phyloP scores from a whole-genome alignment of 257 asterid genomes.

The Salvia miltiorrhiza region DNA sequence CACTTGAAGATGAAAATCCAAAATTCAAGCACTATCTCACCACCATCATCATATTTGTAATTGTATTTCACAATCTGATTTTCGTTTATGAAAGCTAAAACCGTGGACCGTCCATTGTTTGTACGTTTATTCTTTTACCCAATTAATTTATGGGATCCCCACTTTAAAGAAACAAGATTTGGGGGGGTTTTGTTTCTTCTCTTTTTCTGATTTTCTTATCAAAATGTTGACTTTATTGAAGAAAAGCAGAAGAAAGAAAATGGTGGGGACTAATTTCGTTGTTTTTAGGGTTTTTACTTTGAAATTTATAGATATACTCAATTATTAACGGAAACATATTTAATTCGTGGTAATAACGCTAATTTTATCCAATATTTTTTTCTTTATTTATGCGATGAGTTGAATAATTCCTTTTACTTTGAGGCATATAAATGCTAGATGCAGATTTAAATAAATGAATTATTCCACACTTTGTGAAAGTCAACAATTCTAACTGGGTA shows the following conservation, averaged over 20 bases:
- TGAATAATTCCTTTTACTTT: too few species aligned
- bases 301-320: background rate
- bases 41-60: constrained; percentile 22
- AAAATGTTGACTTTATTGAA: constrained; percentile 4
- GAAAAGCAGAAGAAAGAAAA: background rate
- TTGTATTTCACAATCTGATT: background rate
- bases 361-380: background rate
- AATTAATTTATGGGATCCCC: constrained; percentile 9
- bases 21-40: constrained; percentile 14
- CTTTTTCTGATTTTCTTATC: background rate
- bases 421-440: background rate
- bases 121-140: background rate
- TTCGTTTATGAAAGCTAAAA: constrained; percentile 11
- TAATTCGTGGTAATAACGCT: background rate
- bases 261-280: background rate
- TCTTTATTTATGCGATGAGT: background rate
- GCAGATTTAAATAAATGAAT: background rate
- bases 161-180: constrained; percentile 11
- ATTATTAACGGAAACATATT: background rate
- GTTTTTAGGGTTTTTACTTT: background rate
- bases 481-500: too few species aligned
- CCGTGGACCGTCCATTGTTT: constrained; percentile 29
- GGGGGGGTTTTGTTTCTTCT: constrained; percentile 14
- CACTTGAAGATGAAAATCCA: background rate
- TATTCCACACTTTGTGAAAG: background rate